These are phyloP conservation scores for Fraxinus albicans DNA, from an alignment of 305 asterid genomes.

Conservation along the genomic window DNA sequence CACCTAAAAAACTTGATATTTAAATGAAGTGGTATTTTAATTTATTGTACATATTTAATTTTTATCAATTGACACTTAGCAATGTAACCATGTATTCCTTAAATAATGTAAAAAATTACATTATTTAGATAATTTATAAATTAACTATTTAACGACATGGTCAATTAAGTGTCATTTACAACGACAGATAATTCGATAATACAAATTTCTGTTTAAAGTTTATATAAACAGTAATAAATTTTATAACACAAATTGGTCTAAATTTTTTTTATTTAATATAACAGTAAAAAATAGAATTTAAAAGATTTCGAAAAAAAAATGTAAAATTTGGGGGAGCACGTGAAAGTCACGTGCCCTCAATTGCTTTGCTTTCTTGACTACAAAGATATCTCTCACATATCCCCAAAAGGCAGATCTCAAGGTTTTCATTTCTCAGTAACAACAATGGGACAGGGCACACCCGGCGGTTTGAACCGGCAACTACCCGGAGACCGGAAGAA, in stretches of 20 bases:
- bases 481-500: constrained; percentile 44
- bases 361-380: background rate
- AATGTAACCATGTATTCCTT: background rate
- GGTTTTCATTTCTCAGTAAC: background rate
- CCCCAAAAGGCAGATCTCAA: background rate
- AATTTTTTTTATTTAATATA: no score
- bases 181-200: no score
- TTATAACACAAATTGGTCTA: background rate
- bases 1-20: background rate
- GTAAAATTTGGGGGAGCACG: background rate
- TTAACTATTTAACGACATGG: background rate
- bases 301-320: background rate
- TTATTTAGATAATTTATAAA: background rate
- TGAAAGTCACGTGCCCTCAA: background rate
- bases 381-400: background rate
- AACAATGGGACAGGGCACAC: constrained; percentile 52
- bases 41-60: no score
- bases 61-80: background rate
- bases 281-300: no score
- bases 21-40: no score
- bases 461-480: constrained; percentile 51
- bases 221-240: background rate
- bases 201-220: background rate
- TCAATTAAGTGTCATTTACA: background rate
- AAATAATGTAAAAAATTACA: background rate